Base-by-base conservation (phyloP, 805 yeast genomes). In the Ogataea nonfermentans region DNA sequence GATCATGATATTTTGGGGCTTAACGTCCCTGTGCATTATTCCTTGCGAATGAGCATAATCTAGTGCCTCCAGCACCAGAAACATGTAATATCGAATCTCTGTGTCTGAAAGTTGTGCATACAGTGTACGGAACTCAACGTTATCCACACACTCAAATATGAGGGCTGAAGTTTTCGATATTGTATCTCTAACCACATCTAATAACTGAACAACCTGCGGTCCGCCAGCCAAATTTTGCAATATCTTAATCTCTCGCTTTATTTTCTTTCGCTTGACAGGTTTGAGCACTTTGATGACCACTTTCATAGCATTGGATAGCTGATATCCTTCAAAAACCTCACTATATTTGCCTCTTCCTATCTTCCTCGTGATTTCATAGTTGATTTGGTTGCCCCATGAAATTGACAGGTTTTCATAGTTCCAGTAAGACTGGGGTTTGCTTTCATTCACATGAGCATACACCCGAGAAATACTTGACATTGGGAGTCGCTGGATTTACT, bases 1-100 rank as follows among this genome's bases (percentile, higher is more conserved):
- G 51, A 90, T 90, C 96, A 90, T 90, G 48, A 90, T 85, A 62
- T 90, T 90, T 56, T 90, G 95, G 9, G 97, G 97, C 63, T 90
- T 90, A 40, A 90, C 96, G 63, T 90, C 97, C 59, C 97, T 73
- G 59, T 90, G 97, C 80, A 90, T 89, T 45, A 90, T 87, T 15
- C 97, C 97, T 88, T 84, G 84, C 9, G 95, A 85, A 64, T 90
- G 97, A 27, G 90, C 81, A 61, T 77, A 90, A 59, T 90, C 95
- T 51, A 90, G 70, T 9, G 96, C 96, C 52, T 76, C 80, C 47
- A 90, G 71, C 40, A 89, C 68, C 62, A 87, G 87, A 46, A 76
- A 78, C 74, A 89, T 84, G 61, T 90, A 89, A 67, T 72, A 87
- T 51, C 88, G 83, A 47, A 89, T 79, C 56, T 90, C 96, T 35